Conservation (phyloP, 768 basidiomycete genomes). For the Lactifluus hygrophoroides region DNA sequence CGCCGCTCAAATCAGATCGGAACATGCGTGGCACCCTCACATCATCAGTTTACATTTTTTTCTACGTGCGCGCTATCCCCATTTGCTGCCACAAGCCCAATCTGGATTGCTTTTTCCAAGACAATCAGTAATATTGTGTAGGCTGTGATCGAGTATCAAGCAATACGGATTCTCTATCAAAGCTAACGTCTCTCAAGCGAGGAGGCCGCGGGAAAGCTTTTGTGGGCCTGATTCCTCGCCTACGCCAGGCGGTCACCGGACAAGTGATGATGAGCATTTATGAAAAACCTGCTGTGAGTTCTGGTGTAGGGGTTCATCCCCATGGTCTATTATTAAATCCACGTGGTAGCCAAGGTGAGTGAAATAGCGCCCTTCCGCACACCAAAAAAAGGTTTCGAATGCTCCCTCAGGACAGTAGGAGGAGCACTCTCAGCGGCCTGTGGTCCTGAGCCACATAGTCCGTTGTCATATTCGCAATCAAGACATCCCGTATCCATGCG, state of each 20-base stretch:
- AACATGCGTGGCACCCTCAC: not conserved
- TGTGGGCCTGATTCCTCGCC: not conserved
- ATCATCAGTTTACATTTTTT: not conserved
- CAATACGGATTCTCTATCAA: slow-evolving; percentile 1
- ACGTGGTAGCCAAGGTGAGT: not conserved
- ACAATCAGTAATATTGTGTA: not conserved
- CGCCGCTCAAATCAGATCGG: not conserved
- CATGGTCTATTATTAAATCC: not conserved
- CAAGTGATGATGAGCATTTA: not conserved
- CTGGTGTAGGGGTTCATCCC: not conserved
- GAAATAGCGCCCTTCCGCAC: not conserved
- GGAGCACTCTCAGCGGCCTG: not conserved
- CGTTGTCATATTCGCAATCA: not conserved
- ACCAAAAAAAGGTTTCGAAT: not conserved
- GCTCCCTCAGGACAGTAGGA: not conserved
- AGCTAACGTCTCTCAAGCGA: not conserved
- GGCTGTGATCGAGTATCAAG: not conserved
- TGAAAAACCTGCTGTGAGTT: not conserved
- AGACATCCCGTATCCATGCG: not conserved
- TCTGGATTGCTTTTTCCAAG: not conserved
- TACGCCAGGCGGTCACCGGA: not conserved
- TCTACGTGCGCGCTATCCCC: slow-evolving; percentile 3
- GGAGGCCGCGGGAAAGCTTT: not conserved
- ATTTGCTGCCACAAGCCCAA: not conserved
- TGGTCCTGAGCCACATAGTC: not conserved